Evolutionary conservation across 108 stramenopile species (phyloP), one percentile per base, ranked within the genome.

Genomic region (Skeletonema tropicum): DNA sequence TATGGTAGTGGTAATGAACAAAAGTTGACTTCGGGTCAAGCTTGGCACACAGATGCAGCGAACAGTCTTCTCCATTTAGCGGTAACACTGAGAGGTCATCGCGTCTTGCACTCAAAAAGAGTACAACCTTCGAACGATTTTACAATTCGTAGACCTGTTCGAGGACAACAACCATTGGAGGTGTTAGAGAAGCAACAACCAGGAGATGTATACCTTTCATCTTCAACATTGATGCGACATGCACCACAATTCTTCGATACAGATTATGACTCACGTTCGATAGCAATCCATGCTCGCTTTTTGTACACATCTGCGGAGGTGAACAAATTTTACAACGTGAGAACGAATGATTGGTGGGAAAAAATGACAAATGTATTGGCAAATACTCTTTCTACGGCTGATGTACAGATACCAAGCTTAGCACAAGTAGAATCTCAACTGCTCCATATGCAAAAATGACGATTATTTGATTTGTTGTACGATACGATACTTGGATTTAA

Each of bases 41-140:
- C 74, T 30, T 75, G 74, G 74, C 74, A 75, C 60, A 66, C 66
- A 6, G 74, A 75, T 61, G 74, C 74, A n/a, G 74, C 59, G 19
- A 75, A 75, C 45, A 66, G 64, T 17, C 31, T 75, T 21, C 42
- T 75, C 21, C 74, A 75, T 75, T 39, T 75, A 8, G 74, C 74
- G 2, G 74, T 75, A n/a, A 67, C 74, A 41, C 66, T 75, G 35
- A 58, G 74, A 48, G 74, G 74, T 9, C 12, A 61, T 30, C 74
- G 74, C n/a, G 66, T 75, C 6, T 39, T 75, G 46, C 74, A 75
- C 66, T 75, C 74, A 19, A 75, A 46, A 39, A 59, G 74, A 57
- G 48, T 61, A 19, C 21, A 23, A 35, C 30, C 30, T 30, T 19
- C 12, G 0, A 75, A 60, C 42, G 59, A 66, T 62, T 10, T 9